Conservation (phyloP, 805 yeast genomes). For the Monosporozyma aerobia region DNA sequence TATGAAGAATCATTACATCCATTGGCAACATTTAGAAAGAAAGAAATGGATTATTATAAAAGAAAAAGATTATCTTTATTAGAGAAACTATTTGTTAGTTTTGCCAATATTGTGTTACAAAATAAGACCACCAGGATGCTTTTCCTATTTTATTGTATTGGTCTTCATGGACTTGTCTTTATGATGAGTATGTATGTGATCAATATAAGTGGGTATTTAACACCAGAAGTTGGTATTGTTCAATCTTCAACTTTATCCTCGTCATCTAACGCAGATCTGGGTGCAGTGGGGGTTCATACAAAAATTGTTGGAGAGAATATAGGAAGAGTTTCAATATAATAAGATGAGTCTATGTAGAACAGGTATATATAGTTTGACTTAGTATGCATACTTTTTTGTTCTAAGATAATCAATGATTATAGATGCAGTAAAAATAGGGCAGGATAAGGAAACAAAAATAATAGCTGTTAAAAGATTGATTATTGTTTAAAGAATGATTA, state of each 20-base stretch:
- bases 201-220: constrained; percentile 35
- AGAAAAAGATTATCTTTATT: constrained; percentile 62
- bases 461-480: background rate
- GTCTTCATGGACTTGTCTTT: constrained; percentile 68
- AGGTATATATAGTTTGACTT: background rate
- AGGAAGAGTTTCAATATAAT: background rate
- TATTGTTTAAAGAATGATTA: constrained; percentile 2
- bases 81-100: constrained; percentile 66
- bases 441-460: background rate
- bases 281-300: constrained; percentile 2
- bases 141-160: constrained; percentile 64
- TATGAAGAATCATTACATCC: constrained; percentile 80
- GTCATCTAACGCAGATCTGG: background rate
- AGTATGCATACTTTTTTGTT: background rate
- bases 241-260: constrained; percentile 9
- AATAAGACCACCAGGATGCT: constrained; percentile 63
- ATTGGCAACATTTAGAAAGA: constrained; percentile 67
- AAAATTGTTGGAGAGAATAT: constrained; percentile 1
- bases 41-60: constrained; percentile 64
- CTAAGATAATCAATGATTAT: no score
- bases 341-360: background rate
- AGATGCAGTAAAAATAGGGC: background rate
- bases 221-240: constrained; percentile 35
- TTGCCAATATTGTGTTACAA: constrained; percentile 67
- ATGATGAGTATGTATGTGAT: constrained; percentile 48